Conservation (phyloP, 768 basidiomycete species). For the Pholiota microspora region DNA sequence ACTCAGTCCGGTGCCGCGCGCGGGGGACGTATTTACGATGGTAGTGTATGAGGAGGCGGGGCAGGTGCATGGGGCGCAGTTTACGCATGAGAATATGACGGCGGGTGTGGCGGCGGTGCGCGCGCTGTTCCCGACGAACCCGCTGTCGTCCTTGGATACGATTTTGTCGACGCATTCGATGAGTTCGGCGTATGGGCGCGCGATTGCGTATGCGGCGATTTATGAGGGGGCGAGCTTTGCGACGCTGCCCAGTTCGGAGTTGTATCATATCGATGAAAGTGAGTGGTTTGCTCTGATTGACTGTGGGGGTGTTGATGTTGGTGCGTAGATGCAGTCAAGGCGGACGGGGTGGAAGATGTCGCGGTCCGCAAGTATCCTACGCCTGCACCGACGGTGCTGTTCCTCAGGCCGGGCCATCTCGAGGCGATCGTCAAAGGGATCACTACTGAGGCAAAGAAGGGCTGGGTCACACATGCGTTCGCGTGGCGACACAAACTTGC, state of each 20-base stretch:
- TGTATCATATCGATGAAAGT: slow-evolving; percentile 49
- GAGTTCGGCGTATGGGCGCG: slow-evolving; percentile 75
- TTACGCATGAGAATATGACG: slow-evolving; percentile 85
- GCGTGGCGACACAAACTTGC: slow-evolving; percentile 80
- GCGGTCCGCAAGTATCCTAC: slow-evolving; percentile 47
- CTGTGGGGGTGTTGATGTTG: neutral
- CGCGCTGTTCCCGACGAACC: slow-evolving; percentile 69
- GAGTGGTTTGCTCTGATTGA: slow-evolving; percentile 9
- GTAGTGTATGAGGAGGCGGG: slow-evolving; percentile 61
- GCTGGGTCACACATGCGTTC: slow-evolving; percentile 53
- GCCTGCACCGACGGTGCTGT: slow-evolving; percentile 78
- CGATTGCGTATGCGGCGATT: slow-evolving; percentile 76
- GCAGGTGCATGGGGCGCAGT: slow-evolving; percentile 55
- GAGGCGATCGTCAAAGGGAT: slow-evolving; percentile 52
- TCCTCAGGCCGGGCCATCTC: slow-evolving; percentile 66
- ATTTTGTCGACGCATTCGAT: slow-evolving; percentile 74
- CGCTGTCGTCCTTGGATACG: slow-evolving; percentile 70
- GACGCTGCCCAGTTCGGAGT: slow-evolving; percentile 54
- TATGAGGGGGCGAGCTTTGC: slow-evolving; percentile 75
- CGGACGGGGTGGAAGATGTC: slow-evolving; percentile 11
- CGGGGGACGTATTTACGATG: slow-evolving; percentile 64
- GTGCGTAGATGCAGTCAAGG: slow-evolving; percentile 11
- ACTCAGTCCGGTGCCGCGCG: slow-evolving; percentile 48
- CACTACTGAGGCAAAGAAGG: slow-evolving; percentile 50
- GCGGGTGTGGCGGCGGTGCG: slow-evolving; percentile 84